These are phyloP conservation scores for Paraphaeosphaeria minitans DNA, from an alignment of 2,329 filamentous ascomycete genomes.

Conservation along the genomic window DNA sequence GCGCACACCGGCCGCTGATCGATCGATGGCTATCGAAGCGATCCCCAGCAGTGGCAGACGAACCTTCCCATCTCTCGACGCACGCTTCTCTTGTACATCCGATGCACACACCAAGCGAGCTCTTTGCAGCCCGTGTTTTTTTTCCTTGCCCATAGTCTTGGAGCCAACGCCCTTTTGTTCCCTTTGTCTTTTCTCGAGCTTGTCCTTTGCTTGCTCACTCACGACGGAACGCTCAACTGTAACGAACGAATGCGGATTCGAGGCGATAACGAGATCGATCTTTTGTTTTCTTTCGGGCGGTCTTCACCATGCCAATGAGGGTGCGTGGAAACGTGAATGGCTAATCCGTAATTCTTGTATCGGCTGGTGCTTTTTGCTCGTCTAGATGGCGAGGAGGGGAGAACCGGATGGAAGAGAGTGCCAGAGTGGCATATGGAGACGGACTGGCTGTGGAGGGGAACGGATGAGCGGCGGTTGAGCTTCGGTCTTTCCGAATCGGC, in stretches of 20 bases:
- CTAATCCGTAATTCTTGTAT: slow-evolving; percentile 23
- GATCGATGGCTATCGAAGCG: not conserved
- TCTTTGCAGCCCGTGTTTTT: slow-evolving; percentile 14
- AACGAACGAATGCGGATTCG: slow-evolving; percentile 25
- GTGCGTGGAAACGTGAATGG: slow-evolving; percentile 26
- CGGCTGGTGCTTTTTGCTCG: not conserved
- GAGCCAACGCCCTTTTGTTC: slow-evolving; percentile 24
- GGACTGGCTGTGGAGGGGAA: not conserved
- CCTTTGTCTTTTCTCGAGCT: slow-evolving; percentile 17
- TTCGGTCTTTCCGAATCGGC: not conserved
- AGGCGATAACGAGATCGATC: slow-evolving; percentile 9
- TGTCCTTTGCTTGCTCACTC: slow-evolving; percentile 30
- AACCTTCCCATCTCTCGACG: not conserved
- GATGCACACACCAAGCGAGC: slow-evolving; percentile 26
- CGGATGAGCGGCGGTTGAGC: not conserved
- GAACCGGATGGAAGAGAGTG: not conserved
- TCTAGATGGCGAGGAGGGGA: not conserved
- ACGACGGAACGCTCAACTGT: slow-evolving; percentile 34
- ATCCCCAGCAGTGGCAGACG: not conserved
- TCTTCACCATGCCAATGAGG: slow-evolving; percentile 28
- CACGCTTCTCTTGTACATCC: slow-evolving; percentile 31
- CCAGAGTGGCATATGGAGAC: not conserved
- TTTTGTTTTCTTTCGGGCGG: slow-evolving; percentile 15
- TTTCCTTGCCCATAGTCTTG: slow-evolving; percentile 16
- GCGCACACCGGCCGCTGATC: not conserved